Evolutionary conservation across 768 basidiomycete genomes (phyloP), one percentile per base, ranked within the genome.

Genomic region (Pulveroboletus sp.): DNA sequence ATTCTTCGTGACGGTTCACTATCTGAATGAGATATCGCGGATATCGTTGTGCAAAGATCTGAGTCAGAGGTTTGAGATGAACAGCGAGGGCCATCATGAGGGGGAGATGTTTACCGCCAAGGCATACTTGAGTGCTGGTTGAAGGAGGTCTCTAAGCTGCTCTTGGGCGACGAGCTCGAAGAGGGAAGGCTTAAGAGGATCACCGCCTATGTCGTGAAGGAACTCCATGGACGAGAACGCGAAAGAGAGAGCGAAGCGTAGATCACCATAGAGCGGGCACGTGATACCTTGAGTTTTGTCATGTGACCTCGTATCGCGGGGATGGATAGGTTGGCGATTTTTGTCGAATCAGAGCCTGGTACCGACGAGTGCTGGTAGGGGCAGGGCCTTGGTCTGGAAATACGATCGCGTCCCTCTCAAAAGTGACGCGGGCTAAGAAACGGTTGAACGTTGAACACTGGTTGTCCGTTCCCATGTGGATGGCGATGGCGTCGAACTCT

Each of bases 121-220:
- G 39, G 94, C 84, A 72, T 98, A 97, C 71, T 94, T 92, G 63
- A 96, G 73, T 13, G 94, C 93, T 31, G 95, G 95, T 61, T 97
- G 94, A 11, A 98, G 76, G 7, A 96, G 76, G 64, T 94, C 91
- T 51, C 88, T 74, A 17, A 98, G 80, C 65, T 97, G 93, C 57
- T 96, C 94, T 67, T 96, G 90, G 7, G 92, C 93, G 35, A 96
- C 76, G 10, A 97, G 80, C 64, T 97, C 94, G 60, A 95, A 97
- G 13, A 96, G 69, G 10, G 89, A 88, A 2, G 89, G 89, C 55
- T 86, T 86, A 41, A 83, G 69, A 21, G 86, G 78, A 61, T 90
- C 85, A 8, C 77, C 76, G 28, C 86, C 87, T 7, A 82, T 71
- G 58, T 87, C 83, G 58, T 84, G 85, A 70, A 86, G 87, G 73